These are phyloP conservation scores for Plasmodium falciparum DNA, from an alignment of 169 alveolate species.

Conservation along the genomic window DNA sequence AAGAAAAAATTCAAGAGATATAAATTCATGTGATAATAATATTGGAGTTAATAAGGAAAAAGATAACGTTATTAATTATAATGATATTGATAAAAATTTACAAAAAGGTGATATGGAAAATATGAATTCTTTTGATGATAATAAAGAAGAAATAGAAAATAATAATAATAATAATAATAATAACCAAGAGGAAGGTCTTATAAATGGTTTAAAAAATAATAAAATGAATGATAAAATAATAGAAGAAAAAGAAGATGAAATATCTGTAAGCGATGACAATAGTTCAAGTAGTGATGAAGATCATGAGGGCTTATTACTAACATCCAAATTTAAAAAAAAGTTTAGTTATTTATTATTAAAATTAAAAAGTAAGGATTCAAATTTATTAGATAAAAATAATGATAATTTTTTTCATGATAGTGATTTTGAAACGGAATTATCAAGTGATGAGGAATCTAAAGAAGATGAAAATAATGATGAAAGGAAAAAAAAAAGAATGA, in stretches of 20 bases:
- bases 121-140: not conserved
- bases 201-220: not conserved
- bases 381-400: slow-evolving; percentile 24
- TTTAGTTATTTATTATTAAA: slow-evolving; percentile 35
- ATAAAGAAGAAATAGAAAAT: not conserved
- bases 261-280: slow-evolving; percentile 28
- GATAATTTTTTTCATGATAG: slow-evolving; percentile 73
- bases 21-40: too few relatives aligned
- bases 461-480: not conserved
- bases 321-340: slow-evolving; percentile 68
- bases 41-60: too few relatives aligned
- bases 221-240: not conserved
- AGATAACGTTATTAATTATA: too few relatives aligned
- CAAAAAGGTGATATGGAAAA: not conserved
- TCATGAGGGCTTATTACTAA: slow-evolving; percentile 68
- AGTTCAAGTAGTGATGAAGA: slow-evolving; percentile 77
- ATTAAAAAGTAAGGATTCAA: slow-evolving; percentile 58
- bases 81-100: not conserved
- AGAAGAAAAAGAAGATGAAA: slow-evolving; percentile 13
- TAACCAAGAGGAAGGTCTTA: not conserved
- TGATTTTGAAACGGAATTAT: slow-evolving; percentile 63
- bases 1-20: too few relatives aligned
- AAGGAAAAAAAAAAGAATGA: not conserved
- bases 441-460: slow-evolving; percentile 14
- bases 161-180: too few relatives aligned